A percentile compares a stretch with the other conserved stretches of the same genome.
Evolutionary conservation across 768 basidiomycete species (phyloP).

Genomic region (Amanita molliuscula): DNA sequence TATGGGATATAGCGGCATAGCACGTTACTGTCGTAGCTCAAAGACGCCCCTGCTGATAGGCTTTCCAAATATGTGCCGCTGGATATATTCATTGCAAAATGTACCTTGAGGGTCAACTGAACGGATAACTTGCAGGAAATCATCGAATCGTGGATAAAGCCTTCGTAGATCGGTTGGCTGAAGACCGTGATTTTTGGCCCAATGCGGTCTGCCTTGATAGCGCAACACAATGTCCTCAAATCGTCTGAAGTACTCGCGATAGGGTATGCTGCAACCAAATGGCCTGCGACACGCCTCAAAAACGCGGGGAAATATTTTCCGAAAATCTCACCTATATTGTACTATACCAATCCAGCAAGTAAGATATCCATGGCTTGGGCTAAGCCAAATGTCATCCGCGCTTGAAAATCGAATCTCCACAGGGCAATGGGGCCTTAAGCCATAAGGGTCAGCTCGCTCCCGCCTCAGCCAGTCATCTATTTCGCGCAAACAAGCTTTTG

Average conservation of each 20-base stretch:
- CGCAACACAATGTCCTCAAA: slow-evolving; percentile 65
- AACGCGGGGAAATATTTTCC: neutral
- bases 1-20: neutral
- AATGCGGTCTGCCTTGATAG: slow-evolving; percentile 83
- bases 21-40: slow-evolving; percentile 20
- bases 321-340: slow-evolving; percentile 75
- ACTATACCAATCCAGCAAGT: slow-evolving; percentile 97
- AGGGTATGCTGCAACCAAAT: slow-evolving; percentile 76
- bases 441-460: slow-evolving; percentile 57
- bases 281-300: slow-evolving; percentile 39
- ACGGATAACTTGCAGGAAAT: slow-evolving; percentile 59
- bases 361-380: slow-evolving; percentile 68
- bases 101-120: slow-evolving; percentile 65
- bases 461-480: slow-evolving; percentile 60
- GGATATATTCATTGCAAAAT: slow-evolving; percentile 84
- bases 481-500: slow-evolving; percentile 58
- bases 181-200: slow-evolving; percentile 87
- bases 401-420: slow-evolving; percentile 88
- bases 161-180: slow-evolving; percentile 49
- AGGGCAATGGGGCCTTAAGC: slow-evolving; percentile 83
- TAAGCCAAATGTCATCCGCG: slow-evolving; percentile 89
- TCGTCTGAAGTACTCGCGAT: slow-evolving; percentile 62
- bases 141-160: slow-evolving; percentile 76
- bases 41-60: slow-evolving; percentile 30
- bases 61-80: slow-evolving; percentile 75